These are phyloP conservation scores for Ganoderma leucocontextum DNA, from an alignment of 1,284 basidiomycete species.

Conservation along the genomic window DNA sequence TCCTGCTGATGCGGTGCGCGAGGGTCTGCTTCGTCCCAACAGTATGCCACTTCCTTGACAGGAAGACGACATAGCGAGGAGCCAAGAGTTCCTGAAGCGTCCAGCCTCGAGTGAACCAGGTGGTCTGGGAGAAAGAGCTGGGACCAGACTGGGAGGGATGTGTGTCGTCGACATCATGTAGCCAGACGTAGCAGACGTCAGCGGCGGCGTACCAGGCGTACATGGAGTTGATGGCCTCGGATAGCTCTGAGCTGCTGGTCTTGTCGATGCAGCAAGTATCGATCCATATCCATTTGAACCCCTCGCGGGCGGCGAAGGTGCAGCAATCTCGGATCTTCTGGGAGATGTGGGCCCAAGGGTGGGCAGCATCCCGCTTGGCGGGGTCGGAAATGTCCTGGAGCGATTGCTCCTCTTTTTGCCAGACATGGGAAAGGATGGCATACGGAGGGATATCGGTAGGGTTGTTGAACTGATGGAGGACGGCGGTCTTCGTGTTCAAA, in stretches of 20 bases:
- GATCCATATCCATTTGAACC: slow-evolving; percentile 19
- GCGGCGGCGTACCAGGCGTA: slow-evolving; percentile 21
- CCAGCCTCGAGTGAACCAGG: slow-evolving; percentile 15
- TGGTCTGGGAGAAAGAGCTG: slow-evolving; percentile 13
- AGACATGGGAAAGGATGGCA: slow-evolving; percentile 27
- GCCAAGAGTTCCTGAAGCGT: slow-evolving; percentile 24
- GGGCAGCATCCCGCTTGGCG: not conserved
- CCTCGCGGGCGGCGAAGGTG: not conserved
- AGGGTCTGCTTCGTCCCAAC: slow-evolving; percentile 15
- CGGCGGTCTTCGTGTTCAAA: slow-evolving; percentile 8
- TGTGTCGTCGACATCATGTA: slow-evolving; percentile 17
- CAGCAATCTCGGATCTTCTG: slow-evolving; percentile 13
- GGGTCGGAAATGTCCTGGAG: slow-evolving; percentile 10
- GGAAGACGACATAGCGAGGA: slow-evolving; percentile 14
- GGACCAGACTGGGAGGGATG: slow-evolving; percentile 4
- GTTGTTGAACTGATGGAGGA: not conserved
- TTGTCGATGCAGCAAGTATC: slow-evolving; percentile 29
- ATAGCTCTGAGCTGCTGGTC: slow-evolving; percentile 21
- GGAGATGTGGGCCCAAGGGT: not conserved
- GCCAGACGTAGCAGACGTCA: slow-evolving; percentile 14
- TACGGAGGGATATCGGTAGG: slow-evolving; percentile 7
- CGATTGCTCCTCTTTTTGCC: slow-evolving; percentile 10
- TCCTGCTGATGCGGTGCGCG: slow-evolving; percentile 3
- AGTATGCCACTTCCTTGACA: slow-evolving; percentile 14
- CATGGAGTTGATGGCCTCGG: slow-evolving; percentile 28